Percentiles rank a stretch among this genome's conserved stretches.
These are phyloP conservation scores for Plasmodium relictum DNA, from an alignment of 169 alveolate genomes.

Conservation along the genomic window DNA sequence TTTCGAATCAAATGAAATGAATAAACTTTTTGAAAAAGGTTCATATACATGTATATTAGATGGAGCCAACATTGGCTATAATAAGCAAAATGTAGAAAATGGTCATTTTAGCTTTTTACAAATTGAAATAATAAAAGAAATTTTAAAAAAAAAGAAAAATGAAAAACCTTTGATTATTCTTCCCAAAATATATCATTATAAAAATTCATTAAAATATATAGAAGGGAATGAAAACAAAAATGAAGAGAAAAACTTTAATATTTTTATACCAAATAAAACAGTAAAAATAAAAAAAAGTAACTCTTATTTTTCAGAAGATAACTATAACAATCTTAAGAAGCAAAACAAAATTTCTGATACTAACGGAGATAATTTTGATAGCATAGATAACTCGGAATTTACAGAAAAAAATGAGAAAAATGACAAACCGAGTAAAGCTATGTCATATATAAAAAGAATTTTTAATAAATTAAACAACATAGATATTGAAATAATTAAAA, in stretches of 20 bases:
- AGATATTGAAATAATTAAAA: constrained; percentile 56
- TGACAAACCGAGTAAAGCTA: not conserved
- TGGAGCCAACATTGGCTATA: constrained; percentile 74
- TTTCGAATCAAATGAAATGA: not conserved
- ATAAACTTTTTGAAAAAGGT: constrained; percentile 39
- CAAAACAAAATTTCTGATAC: not conserved
- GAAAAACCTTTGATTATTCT: constrained; percentile 66
- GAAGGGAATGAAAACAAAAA: not conserved
- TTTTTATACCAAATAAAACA: constrained; percentile 66
- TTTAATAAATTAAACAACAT: constrained; percentile 60
- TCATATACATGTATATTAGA: constrained; percentile 67
- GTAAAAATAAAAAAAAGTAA: constrained; percentile 27
- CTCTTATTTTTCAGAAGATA: not conserved
- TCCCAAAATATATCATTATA: constrained; percentile 70
- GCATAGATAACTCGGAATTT: not conserved
- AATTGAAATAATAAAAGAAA: constrained; percentile 69
- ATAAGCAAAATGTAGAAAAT: constrained; percentile 74
- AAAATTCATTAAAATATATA: constrained; percentile 49
- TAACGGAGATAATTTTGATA: not conserved
- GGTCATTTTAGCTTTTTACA: constrained; percentile 69
- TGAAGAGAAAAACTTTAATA: not conserved
- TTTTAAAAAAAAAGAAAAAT: constrained; percentile 59
- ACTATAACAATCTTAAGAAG: not conserved
- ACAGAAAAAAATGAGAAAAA: not conserved
- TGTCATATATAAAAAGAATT: constrained; percentile 31